Conservation (phyloP, 1,139 yeast species). For the Pichia sp. region DNA sequence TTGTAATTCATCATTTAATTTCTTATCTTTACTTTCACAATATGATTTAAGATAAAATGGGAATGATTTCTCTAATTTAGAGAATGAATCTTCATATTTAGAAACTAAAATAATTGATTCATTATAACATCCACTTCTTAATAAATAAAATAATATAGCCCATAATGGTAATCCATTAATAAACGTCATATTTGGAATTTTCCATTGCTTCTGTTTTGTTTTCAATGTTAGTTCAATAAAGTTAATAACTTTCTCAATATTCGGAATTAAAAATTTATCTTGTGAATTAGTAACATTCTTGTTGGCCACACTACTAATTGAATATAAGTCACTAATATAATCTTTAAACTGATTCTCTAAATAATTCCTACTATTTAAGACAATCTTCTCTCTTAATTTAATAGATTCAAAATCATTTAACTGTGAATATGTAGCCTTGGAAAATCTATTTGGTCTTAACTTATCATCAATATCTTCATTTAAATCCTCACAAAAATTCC, state of each 20-base stretch:
- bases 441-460: constrained; percentile 7
- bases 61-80: constrained; percentile 79
- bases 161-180: constrained; percentile 86
- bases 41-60: constrained; percentile 72
- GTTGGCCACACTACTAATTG: constrained; percentile 31
- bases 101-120: constrained; percentile 66
- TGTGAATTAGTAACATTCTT: neutral
- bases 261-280: constrained; percentile 15
- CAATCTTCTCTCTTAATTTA: constrained; percentile 43
- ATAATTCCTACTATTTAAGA: constrained; percentile 50
- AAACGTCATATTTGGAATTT: constrained; percentile 43
- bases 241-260: constrained; percentile 20
- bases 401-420: constrained; percentile 30
- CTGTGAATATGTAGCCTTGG: constrained; percentile 8
- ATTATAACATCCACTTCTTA: constrained; percentile 73
- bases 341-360: constrained; percentile 74
- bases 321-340: constrained; percentile 66
- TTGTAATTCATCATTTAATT: constrained; percentile 59
- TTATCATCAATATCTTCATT: constrained; percentile 10
- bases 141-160: constrained; percentile 79
- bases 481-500: constrained; percentile 23
- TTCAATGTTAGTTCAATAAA: constrained; percentile 25
- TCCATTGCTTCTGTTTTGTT: constrained; percentile 38
- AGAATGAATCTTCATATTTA: constrained; percentile 52
- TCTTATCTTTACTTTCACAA: constrained; percentile 49